Evolutionary conservation across 371 early-diverging fungal genomes (phyloP).

Genomic region (Dichotomocladium elegans): DNA sequence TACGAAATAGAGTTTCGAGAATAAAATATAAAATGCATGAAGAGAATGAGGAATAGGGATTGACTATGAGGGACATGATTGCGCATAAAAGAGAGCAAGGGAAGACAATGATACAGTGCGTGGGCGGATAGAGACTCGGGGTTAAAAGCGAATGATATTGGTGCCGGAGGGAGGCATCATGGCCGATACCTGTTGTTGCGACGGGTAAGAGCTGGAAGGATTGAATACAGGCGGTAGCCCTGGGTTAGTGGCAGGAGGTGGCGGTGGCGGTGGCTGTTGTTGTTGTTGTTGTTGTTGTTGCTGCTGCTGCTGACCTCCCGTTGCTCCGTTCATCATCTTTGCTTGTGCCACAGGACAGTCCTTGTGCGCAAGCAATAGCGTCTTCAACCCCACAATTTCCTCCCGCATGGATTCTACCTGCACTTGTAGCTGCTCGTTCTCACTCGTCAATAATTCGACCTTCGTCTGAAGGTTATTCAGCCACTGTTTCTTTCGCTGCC

Average conservation of each 20-base stretch:
- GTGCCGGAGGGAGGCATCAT: not conserved
- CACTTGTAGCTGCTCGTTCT: conserved; percentile 68
- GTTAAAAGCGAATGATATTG: not conserved
- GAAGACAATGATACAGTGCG: not conserved
- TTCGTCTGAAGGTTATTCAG: conserved; percentile 72
- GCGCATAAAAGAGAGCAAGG: not conserved
- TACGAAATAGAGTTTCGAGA: not conserved
- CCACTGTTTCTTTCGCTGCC: conserved; percentile 89
- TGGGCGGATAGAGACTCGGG: not conserved
- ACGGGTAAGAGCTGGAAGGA: no score
- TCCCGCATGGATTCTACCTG: conserved; percentile 69
- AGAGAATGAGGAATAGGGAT: not conserved
- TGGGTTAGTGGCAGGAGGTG: no score
- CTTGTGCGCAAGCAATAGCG: conserved; percentile 71
- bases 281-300: not conserved
- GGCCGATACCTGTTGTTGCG: not conserved
- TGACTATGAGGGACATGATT: not conserved
- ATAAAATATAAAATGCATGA: not conserved
- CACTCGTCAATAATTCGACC: conserved; percentile 65
- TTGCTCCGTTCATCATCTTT: conserved; percentile 24
- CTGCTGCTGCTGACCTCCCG: not conserved
- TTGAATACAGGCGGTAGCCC: no score
- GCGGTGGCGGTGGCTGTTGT: no score
- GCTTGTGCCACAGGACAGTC: conserved; percentile 72
- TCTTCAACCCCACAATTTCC: conserved; percentile 70